Percentiles rank a stretch among this genome's conserved stretches.
phyloP scores from a whole-genome alignment of 2,329 filamentous ascomycete genomes.

The Claviceps sp. region DNA sequence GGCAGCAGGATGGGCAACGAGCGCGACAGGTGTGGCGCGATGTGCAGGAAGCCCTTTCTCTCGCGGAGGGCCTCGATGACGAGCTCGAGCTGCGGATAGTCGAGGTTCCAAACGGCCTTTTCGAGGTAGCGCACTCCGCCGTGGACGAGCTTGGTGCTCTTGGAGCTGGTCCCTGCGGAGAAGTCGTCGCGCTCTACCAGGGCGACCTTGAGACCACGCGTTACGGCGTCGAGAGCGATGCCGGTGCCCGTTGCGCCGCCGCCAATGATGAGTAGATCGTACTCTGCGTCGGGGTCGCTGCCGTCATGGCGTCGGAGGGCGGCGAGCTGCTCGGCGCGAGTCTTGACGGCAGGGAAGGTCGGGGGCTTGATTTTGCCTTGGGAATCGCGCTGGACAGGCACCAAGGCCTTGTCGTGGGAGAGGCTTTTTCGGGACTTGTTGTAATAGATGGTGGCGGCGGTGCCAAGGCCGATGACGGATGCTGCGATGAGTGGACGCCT shows the following conservation, averaged over 20 bases:
- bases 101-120: slow-evolving; percentile 74
- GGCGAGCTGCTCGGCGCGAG: slow-evolving; percentile 25
- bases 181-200: slow-evolving; percentile 77
- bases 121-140: slow-evolving; percentile 75
- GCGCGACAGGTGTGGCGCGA: slow-evolving; percentile 66
- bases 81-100: slow-evolving; percentile 70
- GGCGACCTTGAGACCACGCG: slow-evolving; percentile 65
- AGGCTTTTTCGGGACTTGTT: slow-evolving; percentile 16
- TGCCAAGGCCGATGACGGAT: slow-evolving; percentile 14
- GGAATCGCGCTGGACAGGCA: slow-evolving; percentile 21
- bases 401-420: slow-evolving; percentile 19
- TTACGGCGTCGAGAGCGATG: slow-evolving; percentile 69
- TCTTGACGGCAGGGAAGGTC: slow-evolving; percentile 20
- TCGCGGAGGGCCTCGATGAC: slow-evolving; percentile 73
- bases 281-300: slow-evolving; percentile 27
- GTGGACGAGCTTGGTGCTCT: slow-evolving; percentile 79
- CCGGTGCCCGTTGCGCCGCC: slow-evolving; percentile 69
- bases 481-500: slow-evolving; percentile 21
- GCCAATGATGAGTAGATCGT: slow-evolving; percentile 68
- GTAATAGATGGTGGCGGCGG: slow-evolving; percentile 19
- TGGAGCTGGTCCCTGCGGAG: slow-evolving; percentile 67
- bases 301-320: slow-evolving; percentile 22
- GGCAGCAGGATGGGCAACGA: slow-evolving; percentile 78
- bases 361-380: slow-evolving; percentile 25
- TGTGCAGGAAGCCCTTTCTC: slow-evolving; percentile 71